Conservation (phyloP, 2,329 filamentous ascomycete genomes). For the Macrophomina phaseolina region DNA sequence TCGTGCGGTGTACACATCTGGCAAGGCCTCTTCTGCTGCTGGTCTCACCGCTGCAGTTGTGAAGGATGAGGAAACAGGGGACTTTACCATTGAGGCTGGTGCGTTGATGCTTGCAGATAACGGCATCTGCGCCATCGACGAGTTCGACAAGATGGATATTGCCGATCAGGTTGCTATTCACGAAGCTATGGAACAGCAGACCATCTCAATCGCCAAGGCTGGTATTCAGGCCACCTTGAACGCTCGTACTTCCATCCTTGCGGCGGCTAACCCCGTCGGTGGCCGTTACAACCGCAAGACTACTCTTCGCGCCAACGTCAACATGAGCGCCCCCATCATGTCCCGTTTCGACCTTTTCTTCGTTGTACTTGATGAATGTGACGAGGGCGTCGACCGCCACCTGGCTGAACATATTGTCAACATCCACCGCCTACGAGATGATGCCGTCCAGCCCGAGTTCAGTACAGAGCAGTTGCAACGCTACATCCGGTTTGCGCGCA, state of each 20-base stretch:
- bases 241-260: conserved; percentile 91
- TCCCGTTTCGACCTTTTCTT: conserved; percentile 99
- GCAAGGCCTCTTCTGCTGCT: conserved; percentile 95
- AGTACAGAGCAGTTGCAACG: conserved; percentile 95
- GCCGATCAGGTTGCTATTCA: conserved; percentile 97
- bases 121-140: conserved; percentile 96
- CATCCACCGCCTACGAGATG: conserved; percentile 90
- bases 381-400: conserved; percentile 87
- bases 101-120: conserved; percentile 97
- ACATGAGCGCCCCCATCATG: conserved; percentile 99
- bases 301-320: conserved; percentile 91
- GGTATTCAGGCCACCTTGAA: conserved; percentile 98
- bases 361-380: conserved; percentile 95
- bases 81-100: conserved; percentile 98
- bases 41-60: conserved; percentile 97
- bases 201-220: conserved; percentile 97
- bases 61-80: conserved; percentile 97
- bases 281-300: conserved; percentile 98
- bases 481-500: conserved; percentile 94
- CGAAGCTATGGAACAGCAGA: conserved; percentile 99
- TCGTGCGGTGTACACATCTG: conserved; percentile 94
- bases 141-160: conserved; percentile 99
- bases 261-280: conserved; percentile 93
- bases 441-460: conserved; percentile 89
- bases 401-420: conserved; percentile 93